Conservation (phyloP, 228 moss, liverwort and hornwort genomes). For the Sphagnum fallax region DNA sequence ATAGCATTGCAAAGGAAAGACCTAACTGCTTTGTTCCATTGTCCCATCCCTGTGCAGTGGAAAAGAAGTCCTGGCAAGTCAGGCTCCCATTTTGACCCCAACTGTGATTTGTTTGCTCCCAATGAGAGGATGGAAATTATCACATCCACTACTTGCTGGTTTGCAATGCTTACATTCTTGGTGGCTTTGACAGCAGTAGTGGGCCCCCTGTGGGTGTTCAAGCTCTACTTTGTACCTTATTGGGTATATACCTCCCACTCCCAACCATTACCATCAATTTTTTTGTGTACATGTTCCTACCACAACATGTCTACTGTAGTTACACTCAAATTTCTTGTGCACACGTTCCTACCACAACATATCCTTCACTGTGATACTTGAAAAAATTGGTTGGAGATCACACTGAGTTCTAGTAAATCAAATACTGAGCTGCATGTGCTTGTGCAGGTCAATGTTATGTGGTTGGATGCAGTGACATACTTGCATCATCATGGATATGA, state of each 20-base stretch:
- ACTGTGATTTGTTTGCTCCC: slow-evolving; percentile 54
- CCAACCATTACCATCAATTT: too few relatives aligned
- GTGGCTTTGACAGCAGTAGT: slow-evolving; percentile 10
- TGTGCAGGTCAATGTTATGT: slow-evolving; percentile 45
- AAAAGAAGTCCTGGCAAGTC: slow-evolving; percentile 62
- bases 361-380: too few relatives aligned
- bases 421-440: too few relatives aligned
- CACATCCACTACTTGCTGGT: slow-evolving; percentile 50
- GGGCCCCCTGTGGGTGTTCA: slow-evolving; percentile 43
- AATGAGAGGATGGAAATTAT: slow-evolving; percentile 65
- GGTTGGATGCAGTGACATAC: slow-evolving; percentile 82
- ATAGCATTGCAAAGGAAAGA: too few relatives aligned
- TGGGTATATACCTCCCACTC: too few relatives aligned
- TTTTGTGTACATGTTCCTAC: too few relatives aligned
- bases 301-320: too few relatives aligned
- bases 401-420: too few relatives aligned
- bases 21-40: too few relatives aligned
- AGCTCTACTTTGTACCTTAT: slow-evolving; percentile 71
- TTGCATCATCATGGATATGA: slow-evolving; percentile 85
- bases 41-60: slow-evolving; percentile 1
- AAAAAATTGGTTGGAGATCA: too few relatives aligned
- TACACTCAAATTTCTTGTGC: too few relatives aligned
- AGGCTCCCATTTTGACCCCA: slow-evolving; percentile 68
- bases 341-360: too few relatives aligned
- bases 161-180: slow-evolving; percentile 32